Evolutionary conservation across 352 stramenopile genomes (phyloP).

Genomic region (Globisporangium paroecandrum): DNA sequence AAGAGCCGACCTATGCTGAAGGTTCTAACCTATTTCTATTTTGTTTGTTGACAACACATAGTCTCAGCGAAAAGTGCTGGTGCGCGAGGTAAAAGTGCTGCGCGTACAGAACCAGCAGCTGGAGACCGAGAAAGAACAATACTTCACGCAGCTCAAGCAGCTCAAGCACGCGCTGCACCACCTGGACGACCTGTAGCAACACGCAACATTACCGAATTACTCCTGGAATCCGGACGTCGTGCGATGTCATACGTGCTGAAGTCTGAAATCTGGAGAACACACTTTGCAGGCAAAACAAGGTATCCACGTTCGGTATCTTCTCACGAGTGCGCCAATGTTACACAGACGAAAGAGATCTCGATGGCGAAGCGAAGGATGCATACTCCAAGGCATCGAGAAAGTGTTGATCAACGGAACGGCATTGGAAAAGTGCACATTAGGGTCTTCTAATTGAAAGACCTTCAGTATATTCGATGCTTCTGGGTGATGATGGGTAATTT

Average conservation of each 20-base stretch:
- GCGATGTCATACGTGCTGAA: background rate
- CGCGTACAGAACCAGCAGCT: constrained; percentile 68
- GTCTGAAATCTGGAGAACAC: background rate
- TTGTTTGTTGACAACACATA: constrained; percentile 10
- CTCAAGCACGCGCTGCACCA: constrained; percentile 72
- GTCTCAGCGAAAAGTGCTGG: constrained; percentile 76
- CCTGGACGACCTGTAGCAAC: constrained; percentile 47
- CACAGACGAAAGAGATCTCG: no score
- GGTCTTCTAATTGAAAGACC: background rate
- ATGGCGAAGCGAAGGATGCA: background rate
- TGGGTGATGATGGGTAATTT: constrained; percentile 4
- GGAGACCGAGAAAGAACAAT: constrained; percentile 56
- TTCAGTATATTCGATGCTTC: background rate
- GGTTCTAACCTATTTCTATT: background rate
- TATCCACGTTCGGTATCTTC: no score
- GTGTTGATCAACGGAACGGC: no score
- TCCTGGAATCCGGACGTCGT: background rate
- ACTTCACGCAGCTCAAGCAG: constrained; percentile 73
- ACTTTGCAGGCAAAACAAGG: no score
- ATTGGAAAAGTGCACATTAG: background rate
- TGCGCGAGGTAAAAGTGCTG: constrained; percentile 75
- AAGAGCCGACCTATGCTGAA: background rate
- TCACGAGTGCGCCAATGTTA: no score
- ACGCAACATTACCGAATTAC: background rate
- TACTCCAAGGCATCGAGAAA: background rate